These are phyloP conservation scores for Fusarium staphyleae DNA, from an alignment of 2,329 filamentous ascomycete species.

Conservation along the genomic window DNA sequence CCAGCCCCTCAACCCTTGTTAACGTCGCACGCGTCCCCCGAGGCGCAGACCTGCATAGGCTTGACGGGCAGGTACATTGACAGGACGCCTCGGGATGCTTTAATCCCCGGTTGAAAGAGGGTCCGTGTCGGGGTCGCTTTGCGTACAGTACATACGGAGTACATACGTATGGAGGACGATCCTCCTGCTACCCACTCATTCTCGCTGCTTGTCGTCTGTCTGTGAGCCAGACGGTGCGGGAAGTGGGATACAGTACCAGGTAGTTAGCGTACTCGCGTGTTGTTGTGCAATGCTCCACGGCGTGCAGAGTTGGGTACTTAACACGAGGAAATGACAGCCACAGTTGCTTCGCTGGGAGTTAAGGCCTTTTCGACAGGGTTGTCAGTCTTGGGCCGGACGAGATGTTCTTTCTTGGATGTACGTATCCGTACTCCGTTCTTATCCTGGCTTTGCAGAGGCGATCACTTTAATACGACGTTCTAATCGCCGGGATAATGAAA, in stretches of 20 bases:
- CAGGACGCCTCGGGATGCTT: slow-evolving; percentile 10
- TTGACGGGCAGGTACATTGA: slow-evolving; percentile 3
- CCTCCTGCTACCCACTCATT: slow-evolving; percentile 13
- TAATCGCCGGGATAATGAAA: slow-evolving; percentile 24
- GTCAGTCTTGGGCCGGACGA: slow-evolving; percentile 15
- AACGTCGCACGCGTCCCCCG: slow-evolving; percentile 23
- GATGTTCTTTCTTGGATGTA: slow-evolving; percentile 30
- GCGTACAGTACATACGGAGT: too few relatives aligned
- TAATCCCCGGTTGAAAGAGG: slow-evolving; percentile 25
- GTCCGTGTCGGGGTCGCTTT: neutral
- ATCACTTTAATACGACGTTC: slow-evolving; percentile 28
- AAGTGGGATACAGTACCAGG: slow-evolving; percentile 21
- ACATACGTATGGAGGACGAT: slow-evolving; percentile 7
- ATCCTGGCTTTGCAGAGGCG: slow-evolving; percentile 13
- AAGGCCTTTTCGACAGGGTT: slow-evolving; percentile 28
- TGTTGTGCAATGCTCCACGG: slow-evolving; percentile 32
- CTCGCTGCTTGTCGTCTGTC: slow-evolving; percentile 2
- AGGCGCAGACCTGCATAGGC: slow-evolving; percentile 18
- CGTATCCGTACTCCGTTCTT: too few relatives aligned
- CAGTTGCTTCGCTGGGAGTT: slow-evolving; percentile 25
- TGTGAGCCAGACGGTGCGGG: slow-evolving; percentile 23
- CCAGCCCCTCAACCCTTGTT: neutral
- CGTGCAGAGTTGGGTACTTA: slow-evolving; percentile 24
- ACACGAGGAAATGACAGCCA: slow-evolving; percentile 33
- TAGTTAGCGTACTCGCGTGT: too few relatives aligned